Conservation (phyloP, 2,329 filamentous ascomycete species). For the Venturia effusa region DNA sequence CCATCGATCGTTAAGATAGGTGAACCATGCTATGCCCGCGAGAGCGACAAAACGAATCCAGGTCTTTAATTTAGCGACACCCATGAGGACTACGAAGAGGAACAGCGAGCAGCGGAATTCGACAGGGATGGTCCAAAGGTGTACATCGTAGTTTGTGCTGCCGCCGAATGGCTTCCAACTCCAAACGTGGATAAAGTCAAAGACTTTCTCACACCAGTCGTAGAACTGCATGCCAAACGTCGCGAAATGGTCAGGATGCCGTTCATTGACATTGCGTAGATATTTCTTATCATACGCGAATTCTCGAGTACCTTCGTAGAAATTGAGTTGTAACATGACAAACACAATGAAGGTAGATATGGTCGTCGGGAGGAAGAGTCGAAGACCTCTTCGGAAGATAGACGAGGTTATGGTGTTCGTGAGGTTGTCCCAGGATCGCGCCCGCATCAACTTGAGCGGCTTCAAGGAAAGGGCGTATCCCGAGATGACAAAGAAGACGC, state of each 20-base stretch:
- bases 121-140: slow-evolving; percentile 53
- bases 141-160: slow-evolving; percentile 40
- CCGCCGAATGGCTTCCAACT: slow-evolving; percentile 11
- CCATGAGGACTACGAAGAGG: slow-evolving; percentile 44
- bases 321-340: slow-evolving; percentile 8
- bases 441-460: slow-evolving; percentile 15
- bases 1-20: slow-evolving; percentile 40
- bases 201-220: slow-evolving; percentile 29
- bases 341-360: slow-evolving; percentile 16
- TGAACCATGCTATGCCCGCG: slow-evolving; percentile 31
- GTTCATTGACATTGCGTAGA: slow-evolving; percentile 14
- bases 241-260: slow-evolving; percentile 12
- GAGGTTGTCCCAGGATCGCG: slow-evolving; percentile 22
- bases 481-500: slow-evolving; percentile 52
- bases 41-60: slow-evolving; percentile 35
- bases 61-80: slow-evolving; percentile 36
- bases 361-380: slow-evolving; percentile 17
- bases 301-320: slow-evolving; percentile 12
- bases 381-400: slow-evolving; percentile 16
- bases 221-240: slow-evolving; percentile 16
- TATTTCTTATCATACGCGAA: slow-evolving; percentile 13
- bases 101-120: slow-evolving; percentile 49
- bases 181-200: slow-evolving; percentile 16
- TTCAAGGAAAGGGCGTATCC: slow-evolving; percentile 48
- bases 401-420: slow-evolving; percentile 15